phyloP scores from a whole-genome alignment of 129 eudicot genomes.

The Flaveria brownii region DNA sequence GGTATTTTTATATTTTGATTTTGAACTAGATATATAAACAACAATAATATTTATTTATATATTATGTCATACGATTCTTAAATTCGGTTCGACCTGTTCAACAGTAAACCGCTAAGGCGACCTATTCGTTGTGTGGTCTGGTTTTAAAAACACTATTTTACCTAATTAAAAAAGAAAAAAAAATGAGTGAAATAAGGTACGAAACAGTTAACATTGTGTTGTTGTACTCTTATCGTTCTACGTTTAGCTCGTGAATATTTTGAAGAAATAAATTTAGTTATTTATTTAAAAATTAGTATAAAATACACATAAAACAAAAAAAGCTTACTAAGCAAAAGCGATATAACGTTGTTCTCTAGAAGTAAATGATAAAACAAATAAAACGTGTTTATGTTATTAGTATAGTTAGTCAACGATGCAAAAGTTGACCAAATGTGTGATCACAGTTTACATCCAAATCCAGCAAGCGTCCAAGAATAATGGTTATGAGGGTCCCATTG shows the following conservation, averaged over 20 bases:
- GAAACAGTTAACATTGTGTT: not conserved
- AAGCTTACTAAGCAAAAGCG: not conserved
- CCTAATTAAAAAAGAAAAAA: too few species aligned
- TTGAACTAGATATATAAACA: too few species aligned
- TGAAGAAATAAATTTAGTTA: not conserved
- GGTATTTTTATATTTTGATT: too few species aligned
- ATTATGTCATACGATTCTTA: too few species aligned
- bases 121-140: too few species aligned
- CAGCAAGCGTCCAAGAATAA: constrained; percentile 1
- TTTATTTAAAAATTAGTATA: not conserved
- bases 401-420: constrained; percentile 4
- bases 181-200: not conserved
- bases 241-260: not conserved
- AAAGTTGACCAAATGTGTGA: not conserved
- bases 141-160: too few species aligned
- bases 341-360: constrained; percentile 6
- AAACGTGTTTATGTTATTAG: not conserved
- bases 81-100: too few species aligned
- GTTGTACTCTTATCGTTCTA: not conserved
- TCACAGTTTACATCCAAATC: not conserved
- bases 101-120: too few species aligned
- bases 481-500: not conserved
- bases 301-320: not conserved
- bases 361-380: constrained; percentile 1
- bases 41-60: too few species aligned